phyloP scores from a whole-genome alignment of 2,329 filamentous ascomycete genomes.

The Calonectria fujianensis region DNA sequence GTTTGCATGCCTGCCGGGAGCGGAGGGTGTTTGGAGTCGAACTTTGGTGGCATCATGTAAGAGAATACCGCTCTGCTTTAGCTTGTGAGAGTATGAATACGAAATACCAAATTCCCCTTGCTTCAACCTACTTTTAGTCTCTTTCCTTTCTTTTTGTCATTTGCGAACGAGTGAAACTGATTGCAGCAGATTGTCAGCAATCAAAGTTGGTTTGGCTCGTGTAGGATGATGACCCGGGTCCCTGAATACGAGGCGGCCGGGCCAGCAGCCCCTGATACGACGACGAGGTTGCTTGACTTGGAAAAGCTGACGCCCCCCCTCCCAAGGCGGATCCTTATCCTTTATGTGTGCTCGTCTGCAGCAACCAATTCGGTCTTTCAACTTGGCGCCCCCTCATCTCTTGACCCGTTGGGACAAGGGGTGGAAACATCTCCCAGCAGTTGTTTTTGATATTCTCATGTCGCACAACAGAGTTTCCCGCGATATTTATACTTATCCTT shows the following conservation, averaged over 20 bases:
- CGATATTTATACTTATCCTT: constrained; percentile 10
- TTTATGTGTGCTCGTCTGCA: background rate
- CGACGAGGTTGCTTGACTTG: background rate
- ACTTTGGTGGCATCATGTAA: constrained; percentile 22
- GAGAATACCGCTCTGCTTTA: constrained; percentile 10
- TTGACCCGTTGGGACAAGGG: background rate
- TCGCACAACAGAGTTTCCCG: constrained; percentile 9
- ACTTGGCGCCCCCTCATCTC: background rate
- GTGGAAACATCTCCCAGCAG: background rate
- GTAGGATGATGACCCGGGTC: background rate
- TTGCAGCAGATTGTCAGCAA: background rate
- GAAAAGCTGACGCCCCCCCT: background rate
- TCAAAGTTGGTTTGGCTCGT: background rate
- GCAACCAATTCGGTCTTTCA: background rate
- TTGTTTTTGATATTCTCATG: constrained; percentile 19
- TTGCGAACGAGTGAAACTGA: background rate
- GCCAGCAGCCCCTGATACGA: constrained; percentile 1
- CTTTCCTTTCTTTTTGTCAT: background rate
- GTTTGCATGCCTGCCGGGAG: constrained; percentile 3
- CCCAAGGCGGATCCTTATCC: background rate
- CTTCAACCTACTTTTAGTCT: background rate
- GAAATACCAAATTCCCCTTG: constrained; percentile 15
- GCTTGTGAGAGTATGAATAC: constrained; percentile 24
- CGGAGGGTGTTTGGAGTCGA: constrained; percentile 22
- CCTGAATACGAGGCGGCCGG: background rate